Base-by-base conservation (phyloP, 2,329 filamentous ascomycete genomes). In the Chrysoporthe puriensis region DNA sequence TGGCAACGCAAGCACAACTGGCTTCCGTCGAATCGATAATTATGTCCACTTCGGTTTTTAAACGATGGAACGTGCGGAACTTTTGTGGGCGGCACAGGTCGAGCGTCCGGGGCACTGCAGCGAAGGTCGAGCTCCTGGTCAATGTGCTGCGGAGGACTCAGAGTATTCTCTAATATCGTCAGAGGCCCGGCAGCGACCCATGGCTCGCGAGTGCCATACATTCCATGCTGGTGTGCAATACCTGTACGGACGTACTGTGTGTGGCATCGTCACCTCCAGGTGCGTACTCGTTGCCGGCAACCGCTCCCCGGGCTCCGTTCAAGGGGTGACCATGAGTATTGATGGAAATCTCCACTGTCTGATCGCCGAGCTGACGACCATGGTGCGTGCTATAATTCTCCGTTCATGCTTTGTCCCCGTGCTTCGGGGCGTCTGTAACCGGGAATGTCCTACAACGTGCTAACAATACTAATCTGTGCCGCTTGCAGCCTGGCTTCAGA, bases 321-420 rank as follows among this genome's bases (percentile, higher is more conserved):
- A 54, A 54, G 50, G 50, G 50, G 26, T 11, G 4, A 54, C 50
- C 50, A 54, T 54, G 26, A 54, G 32, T 21, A 6, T 54, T 54
- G 50, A 13, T 54, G 21, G 26, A 54, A 16, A 34, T 54, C 50
- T 54, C 50, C 50, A 32, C 50, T 26, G 50, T 54, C 26, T 32
- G 50, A 34, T 54, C 50, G 50, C 21, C 50, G 50, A 54, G 50
- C 50, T 54, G 50, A 26, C 11, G 50, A 54, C 50, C 32, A 54
- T 54, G 16, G 50, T 34, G 50, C 32, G 21, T 32, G 50, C 26
- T 54, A 54, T 16, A 54, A 21, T 54, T 2, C 21, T 13, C 16
- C 50, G 5, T 54, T 13, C 13, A 54, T 7, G 4, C 9, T 34
- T 34, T 14, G 50, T 54, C 26, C 21, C 16, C 50, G 16, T 54